Percentiles rank a stretch among this genome's conserved stretches.
phyloP scores from a whole-genome alignment of 2,329 filamentous ascomycete genomes.

The Ramularia endophylla region DNA sequence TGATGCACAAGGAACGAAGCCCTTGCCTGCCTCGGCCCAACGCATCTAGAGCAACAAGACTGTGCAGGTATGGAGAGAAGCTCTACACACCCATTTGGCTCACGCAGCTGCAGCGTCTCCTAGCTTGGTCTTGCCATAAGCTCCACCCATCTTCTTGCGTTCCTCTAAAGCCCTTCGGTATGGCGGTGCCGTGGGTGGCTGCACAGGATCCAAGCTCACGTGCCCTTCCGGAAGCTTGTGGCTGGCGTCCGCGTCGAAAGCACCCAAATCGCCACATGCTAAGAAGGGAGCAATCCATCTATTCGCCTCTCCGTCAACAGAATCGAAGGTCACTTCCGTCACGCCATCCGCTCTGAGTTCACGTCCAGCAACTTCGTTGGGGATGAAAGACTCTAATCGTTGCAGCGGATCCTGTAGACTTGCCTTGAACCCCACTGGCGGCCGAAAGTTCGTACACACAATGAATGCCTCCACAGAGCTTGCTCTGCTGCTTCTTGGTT shows the following conservation, averaged over 20 bases:
- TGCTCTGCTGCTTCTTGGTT: constrained; percentile 88
- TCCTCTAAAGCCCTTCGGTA: constrained; percentile 89
- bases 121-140: constrained; percentile 64
- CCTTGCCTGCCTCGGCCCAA: too few species aligned
- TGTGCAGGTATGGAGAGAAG: too few species aligned
- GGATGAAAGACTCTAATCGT: constrained; percentile 8
- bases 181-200: constrained; percentile 91
- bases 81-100: too few species aligned
- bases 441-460: constrained; percentile 83
- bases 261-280: constrained; percentile 91
- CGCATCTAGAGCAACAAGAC: too few species aligned
- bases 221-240: constrained; percentile 84
- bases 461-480: constrained; percentile 97
- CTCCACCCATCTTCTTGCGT: constrained; percentile 67
- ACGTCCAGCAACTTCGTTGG: constrained; percentile 20
- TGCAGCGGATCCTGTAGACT: constrained; percentile 66
- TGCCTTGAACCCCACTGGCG: constrained; percentile 68
- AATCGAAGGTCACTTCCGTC: constrained; percentile 42
- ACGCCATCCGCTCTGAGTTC: constrained; percentile 41
- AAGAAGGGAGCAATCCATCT: constrained; percentile 94
- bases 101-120: constrained; percentile 4
- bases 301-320: constrained; percentile 38
- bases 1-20: too few species aligned
- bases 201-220: constrained; percentile 82
- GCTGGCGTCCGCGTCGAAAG: constrained; percentile 92